Base-by-base conservation (phyloP, 164 flowering plant genomes). In the Aristolochia contorta region DNA sequence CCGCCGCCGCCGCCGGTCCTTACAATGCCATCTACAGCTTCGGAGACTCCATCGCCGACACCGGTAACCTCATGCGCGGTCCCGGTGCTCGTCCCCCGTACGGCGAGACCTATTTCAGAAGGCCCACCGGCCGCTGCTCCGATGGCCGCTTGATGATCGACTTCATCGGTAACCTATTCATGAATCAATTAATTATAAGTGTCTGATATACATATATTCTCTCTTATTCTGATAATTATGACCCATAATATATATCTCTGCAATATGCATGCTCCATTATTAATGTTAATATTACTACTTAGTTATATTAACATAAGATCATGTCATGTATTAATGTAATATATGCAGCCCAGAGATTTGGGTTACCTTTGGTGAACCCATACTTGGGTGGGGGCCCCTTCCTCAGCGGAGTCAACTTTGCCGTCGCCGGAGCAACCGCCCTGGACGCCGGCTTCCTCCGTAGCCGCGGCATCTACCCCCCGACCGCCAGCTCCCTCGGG, bases 81-180 rank as follows among this genome's bases (percentile, higher is more conserved):
- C 23, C 54, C 14, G 47, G 25, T 16, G 55, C 30, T 27, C 61
- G 47, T 2, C 41, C 47, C 9, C 71, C 66, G 0, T 69, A 64
- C 20, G 68, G 68, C 4, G 57, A 64, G 21, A 49, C 67, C 3
- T 54, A 10, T 27, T 56, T 64, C 52, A 13, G 24, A 12, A 22
- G 57, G 16, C 51, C 68, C 16, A 65, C 65, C 0, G 72, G 72
- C 27, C 61, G 72, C 12, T 69, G 61, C 37, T 69, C 65, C 47
- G 55, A 69, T 45, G 65, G 72, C 3, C 64, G 60, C n/a, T 22
- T 68, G 0, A 62, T 62, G 63, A 53, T 68, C n/a, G 63, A 68
- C 43, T 68, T 49, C 53, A 18, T 49, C 14, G 53, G 12, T 16
- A 6, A n/a, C n/a, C n/a, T n/a, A n/a, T n/a, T n/a, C n/a, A n/a